Percentiles rank a stretch among this genome's conserved stretches.
phyloP scores from a whole-genome alignment of 306 rosid genomes.

The Oemleria cerasiformis region DNA sequence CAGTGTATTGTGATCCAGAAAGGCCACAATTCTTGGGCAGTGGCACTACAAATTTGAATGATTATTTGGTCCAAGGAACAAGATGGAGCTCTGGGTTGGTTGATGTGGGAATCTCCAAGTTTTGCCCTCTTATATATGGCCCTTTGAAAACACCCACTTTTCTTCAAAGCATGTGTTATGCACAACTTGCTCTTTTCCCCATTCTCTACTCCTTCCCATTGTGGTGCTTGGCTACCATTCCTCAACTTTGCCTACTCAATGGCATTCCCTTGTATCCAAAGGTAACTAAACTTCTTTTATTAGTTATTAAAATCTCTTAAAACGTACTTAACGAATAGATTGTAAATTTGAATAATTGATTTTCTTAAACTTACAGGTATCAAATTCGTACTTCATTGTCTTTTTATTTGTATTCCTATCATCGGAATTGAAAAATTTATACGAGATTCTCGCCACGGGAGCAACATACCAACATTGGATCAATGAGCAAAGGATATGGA shows the following conservation, averaged over 20 bases:
- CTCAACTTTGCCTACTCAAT: constrained; percentile 55
- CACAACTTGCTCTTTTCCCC: constrained; percentile 39
- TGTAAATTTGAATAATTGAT: too few species aligned
- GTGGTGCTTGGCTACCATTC: constrained; percentile 61
- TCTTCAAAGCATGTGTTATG: constrained; percentile 47
- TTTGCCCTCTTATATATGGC: constrained; percentile 54
- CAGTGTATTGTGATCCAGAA: constrained; percentile 50
- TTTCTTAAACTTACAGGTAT: constrained; percentile 37
- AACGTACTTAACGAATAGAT: too few species aligned
- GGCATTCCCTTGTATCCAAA: constrained; percentile 60
- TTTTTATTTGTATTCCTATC: constrained; percentile 45
- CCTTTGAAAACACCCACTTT: constrained; percentile 34
- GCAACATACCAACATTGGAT: constrained; percentile 39
- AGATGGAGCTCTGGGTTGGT: constrained; percentile 63
- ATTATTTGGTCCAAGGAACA: constrained; percentile 50
- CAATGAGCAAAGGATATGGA: constrained; percentile 62
- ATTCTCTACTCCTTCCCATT: constrained; percentile 36
- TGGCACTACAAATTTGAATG: constrained; percentile 52
- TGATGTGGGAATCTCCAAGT: constrained; percentile 52
- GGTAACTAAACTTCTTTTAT: constrained; percentile 34
- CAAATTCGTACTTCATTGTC: constrained; percentile 37
- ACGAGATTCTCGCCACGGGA: constrained; percentile 48
- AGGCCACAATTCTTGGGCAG: constrained; percentile 66
- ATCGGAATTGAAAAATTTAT: constrained; percentile 24
- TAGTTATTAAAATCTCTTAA: too few species aligned